These are phyloP conservation scores for Aspergillus quadricinctus DNA, from an alignment of 2,329 filamentous ascomycete species.

Conservation along the genomic window DNA sequence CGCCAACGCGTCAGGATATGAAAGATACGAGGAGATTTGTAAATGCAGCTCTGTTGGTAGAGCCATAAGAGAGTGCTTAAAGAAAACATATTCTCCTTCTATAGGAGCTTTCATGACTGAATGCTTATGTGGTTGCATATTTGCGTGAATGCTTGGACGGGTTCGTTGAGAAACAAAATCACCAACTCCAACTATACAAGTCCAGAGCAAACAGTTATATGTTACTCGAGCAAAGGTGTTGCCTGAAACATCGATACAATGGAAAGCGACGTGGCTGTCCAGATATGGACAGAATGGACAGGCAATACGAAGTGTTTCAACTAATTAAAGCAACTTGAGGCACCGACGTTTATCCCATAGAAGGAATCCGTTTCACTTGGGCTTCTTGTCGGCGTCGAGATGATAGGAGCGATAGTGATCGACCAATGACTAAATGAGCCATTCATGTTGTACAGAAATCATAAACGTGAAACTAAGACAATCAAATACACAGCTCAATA, in stretches of 20 bases:
- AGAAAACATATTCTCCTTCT: neutral
- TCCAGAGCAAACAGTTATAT: neutral
- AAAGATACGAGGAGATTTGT: conserved; percentile 56
- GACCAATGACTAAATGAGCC: neutral
- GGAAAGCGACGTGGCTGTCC: neutral
- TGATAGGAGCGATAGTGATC: neutral
- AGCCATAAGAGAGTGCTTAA: conserved; percentile 37
- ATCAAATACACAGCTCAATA: neutral
- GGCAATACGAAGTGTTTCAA: neutral
- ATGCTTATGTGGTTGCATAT: neutral
- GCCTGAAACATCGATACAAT: neutral
- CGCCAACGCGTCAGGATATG: conserved; percentile 67
- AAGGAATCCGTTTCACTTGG: neutral
- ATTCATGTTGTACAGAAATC: neutral
- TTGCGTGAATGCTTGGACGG: neutral
- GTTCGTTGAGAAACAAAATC: neutral
- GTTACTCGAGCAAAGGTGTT: neutral
- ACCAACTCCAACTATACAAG: neutral
- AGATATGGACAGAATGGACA: neutral
- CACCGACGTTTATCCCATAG: neutral
- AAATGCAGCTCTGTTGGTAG: conserved; percentile 66
- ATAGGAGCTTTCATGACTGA: neutral
- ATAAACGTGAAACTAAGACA: neutral
- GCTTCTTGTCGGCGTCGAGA: neutral
- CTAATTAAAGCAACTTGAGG: neutral